Percentiles rank a stretch among this genome's conserved stretches.
These are phyloP conservation scores for Paecilomyces sp. DNA, from an alignment of 2,329 filamentous ascomycete species.

Conservation along the genomic window DNA sequence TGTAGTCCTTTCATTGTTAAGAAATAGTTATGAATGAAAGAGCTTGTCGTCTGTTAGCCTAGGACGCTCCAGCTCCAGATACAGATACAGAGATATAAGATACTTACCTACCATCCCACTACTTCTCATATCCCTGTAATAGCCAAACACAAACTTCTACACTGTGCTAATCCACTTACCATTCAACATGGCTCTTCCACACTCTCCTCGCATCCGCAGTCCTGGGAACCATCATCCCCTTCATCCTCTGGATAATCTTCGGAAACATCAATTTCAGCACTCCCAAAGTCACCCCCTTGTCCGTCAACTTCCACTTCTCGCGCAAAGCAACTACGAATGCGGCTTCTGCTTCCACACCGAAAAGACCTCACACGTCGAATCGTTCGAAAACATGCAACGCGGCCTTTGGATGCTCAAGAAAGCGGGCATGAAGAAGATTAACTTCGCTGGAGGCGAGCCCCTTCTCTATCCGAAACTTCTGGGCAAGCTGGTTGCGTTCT, in stretches of 20 bases:
- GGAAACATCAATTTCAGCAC: neutral
- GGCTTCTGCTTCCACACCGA: slow-evolving; percentile 54
- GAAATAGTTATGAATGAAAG: no score
- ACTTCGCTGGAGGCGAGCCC: slow-evolving; percentile 51
- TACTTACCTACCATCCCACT: no score
- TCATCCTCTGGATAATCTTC: neutral
- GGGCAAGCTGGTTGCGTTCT: slow-evolving; percentile 38
- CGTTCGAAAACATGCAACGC: slow-evolving; percentile 35
- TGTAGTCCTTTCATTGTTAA: no score
- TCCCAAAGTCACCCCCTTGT: slow-evolving; percentile 14
- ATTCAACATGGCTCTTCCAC: neutral
- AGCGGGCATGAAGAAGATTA: slow-evolving; percentile 50
- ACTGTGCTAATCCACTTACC: neutral
- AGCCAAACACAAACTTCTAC: neutral
- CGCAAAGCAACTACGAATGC: slow-evolving; percentile 28
- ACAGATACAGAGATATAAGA: neutral
- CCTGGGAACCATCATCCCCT: neutral
- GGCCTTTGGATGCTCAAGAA: slow-evolving; percentile 41
- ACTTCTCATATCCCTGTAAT: no score
- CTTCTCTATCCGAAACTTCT: slow-evolving; percentile 44
- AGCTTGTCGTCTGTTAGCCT: no score
- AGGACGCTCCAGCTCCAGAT: no score
- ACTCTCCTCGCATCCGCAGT: neutral
- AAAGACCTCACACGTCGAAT: slow-evolving; percentile 39
- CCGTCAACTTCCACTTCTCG: slow-evolving; percentile 40